phyloP scores from a whole-genome alignment of 352 stramenopile species.

The Phytophthora sojae region DNA sequence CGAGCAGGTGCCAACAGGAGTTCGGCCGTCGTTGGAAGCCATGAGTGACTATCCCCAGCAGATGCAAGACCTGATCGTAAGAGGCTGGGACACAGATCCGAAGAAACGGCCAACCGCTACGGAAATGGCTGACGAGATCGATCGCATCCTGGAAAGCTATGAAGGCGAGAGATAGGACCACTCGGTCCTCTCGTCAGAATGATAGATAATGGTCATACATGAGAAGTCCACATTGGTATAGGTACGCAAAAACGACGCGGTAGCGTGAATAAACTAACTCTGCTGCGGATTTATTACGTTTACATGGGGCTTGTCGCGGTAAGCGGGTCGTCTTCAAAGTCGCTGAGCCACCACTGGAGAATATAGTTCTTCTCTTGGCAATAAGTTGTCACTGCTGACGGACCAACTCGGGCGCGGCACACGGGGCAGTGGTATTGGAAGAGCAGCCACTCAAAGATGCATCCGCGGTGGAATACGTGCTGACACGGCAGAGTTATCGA shows the following conservation, averaged over 20 bases:
- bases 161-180: conserved; percentile 21
- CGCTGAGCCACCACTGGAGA: conserved; percentile 30
- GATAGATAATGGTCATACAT: not conserved
- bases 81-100: conserved; percentile 61
- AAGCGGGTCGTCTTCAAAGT: conserved; percentile 27
- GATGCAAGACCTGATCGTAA: conserved; percentile 74
- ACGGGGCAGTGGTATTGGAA: conserved; percentile 76
- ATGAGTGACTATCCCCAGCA: conserved; percentile 68
- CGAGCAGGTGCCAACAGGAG: conserved; percentile 50
- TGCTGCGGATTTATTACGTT: not conserved
- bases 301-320: not conserved
- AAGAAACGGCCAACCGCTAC: conserved; percentile 53
- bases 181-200: not conserved
- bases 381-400: conserved; percentile 43
- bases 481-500: conserved; percentile 61
- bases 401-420: conserved; percentile 60
- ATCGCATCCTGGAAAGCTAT: conserved; percentile 55
- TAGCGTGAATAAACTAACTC: conserved; percentile 21
- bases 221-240: not conserved
- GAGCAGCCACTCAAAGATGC: conserved; percentile 78
- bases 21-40: conserved; percentile 48
- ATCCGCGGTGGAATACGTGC: conserved; percentile 75
- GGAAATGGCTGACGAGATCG: conserved; percentile 61
- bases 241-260: not conserved
- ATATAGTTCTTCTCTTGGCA: conserved; percentile 27